Percentiles rank a stretch among this genome's conserved stretches.
phyloP scores from a whole-genome alignment of 768 basidiomycete species.

The Rhodotorula graminis region DNA sequence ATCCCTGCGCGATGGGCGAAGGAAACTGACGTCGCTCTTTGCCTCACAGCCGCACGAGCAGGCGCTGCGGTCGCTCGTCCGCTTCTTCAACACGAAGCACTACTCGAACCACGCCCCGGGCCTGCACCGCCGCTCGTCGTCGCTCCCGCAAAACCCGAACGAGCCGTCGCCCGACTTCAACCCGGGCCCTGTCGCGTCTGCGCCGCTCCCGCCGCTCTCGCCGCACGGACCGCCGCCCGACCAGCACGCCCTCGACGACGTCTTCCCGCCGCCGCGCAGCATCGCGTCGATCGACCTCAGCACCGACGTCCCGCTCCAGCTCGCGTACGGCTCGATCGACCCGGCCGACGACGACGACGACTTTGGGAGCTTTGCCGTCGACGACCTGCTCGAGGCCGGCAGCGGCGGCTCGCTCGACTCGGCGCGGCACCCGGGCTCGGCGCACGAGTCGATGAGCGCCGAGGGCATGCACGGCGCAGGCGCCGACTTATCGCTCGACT shows the following conservation, averaged over 20 bases:
- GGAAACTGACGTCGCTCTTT: too few relatives aligned
- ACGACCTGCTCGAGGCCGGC: slow-evolving; percentile 62
- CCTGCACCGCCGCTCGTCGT: slow-evolving; percentile 69
- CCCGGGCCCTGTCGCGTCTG: slow-evolving; percentile 46
- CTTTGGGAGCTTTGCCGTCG: slow-evolving; percentile 87
- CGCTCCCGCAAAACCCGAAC: slow-evolving; percentile 63
- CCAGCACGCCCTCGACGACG: slow-evolving; percentile 56
- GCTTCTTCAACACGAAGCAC: slow-evolving; percentile 91
- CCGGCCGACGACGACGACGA: slow-evolving; percentile 90
- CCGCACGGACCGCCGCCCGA: slow-evolving; percentile 21
- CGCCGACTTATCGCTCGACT: slow-evolving; percentile 8
- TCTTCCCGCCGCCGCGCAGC: slow-evolving; percentile 81
- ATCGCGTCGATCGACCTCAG: slow-evolving; percentile 32
- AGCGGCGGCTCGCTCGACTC: slow-evolving; percentile 54
- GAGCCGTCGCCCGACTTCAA: slow-evolving; percentile 55
- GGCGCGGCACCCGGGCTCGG: slow-evolving; percentile 36
- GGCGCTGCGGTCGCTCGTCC: slow-evolving; percentile 84
- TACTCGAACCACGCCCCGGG: slow-evolving; percentile 60
- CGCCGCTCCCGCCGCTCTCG: slow-evolving; percentile 41
- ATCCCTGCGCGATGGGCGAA: background rate
- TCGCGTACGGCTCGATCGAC: slow-evolving; percentile 79
- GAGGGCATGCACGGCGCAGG: slow-evolving; percentile 1
- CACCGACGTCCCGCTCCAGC: slow-evolving; percentile 52
- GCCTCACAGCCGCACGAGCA: slow-evolving; percentile 77
- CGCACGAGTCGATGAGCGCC: slow-evolving; percentile 42